Evolutionary conservation across 371 early-diverging fungal genomes (phyloP), one percentile per base, ranked within the genome.

Genomic region (Encephalitozoon cuniculi): DNA sequence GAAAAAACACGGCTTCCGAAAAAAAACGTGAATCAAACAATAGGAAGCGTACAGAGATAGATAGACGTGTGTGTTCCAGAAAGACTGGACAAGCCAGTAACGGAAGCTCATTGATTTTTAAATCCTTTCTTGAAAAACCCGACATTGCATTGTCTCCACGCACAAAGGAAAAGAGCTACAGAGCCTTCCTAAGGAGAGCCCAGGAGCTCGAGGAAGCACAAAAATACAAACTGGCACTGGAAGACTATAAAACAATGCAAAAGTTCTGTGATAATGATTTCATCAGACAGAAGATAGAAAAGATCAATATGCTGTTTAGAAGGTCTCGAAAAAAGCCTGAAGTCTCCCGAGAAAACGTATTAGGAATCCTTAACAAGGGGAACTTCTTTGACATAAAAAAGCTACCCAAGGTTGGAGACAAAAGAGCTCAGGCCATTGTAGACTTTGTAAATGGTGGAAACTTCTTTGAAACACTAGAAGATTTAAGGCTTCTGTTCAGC

Each of bases 321-420:
- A 64, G 67, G 41, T 6, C 25, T 39, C 75, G 52, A 71, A 75
- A 44, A 44, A 75, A 68, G 30, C 39, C 21, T 1, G 55, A 55
- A 39, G n/a, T 68, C 7, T 75, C 64, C 21, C 41, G 40, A 66
- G 52, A 77, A 64, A 66, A 73, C 37, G 46, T 78, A 26, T 46
- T 83, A 70, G 80, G 83, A 55, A 85, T 89, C 74, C 78, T 89
- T 65, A 89, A 89, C 67, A 84, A 81, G 52, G 85, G 81, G 15
- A 85, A 87, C 30, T 84, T 87, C 52, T 83, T 86, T 43, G 67
- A 81, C 64, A 87, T 89, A 59, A 89, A 86, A 76, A 85, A 84
- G 53, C 71, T 89, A 5, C 87, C 85, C 39, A 86, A 87, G n/a
- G 86, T 89, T 41, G 89, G 89, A 41, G 87, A 87, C 73, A 87